Conservation (phyloP, 805 yeast genomes). For the Komagataella phaffii region DNA sequence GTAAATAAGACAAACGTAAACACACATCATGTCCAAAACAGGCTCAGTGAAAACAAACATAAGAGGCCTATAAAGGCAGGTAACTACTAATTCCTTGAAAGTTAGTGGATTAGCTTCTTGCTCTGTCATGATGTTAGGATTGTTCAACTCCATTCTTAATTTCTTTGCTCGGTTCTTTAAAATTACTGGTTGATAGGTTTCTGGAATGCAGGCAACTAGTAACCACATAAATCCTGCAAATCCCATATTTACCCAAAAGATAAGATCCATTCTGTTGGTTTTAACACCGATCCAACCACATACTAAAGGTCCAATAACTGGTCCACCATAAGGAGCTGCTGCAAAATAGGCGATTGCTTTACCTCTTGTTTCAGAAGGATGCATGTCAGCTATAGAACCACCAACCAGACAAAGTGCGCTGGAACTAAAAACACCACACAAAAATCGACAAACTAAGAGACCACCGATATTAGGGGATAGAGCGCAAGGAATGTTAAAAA, state of each 20-base stretch:
- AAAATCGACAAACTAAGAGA: constrained; percentile 66
- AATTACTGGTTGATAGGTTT: constrained; percentile 80
- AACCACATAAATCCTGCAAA: constrained; percentile 82
- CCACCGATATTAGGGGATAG: constrained; percentile 74
- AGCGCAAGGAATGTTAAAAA: constrained; percentile 84
- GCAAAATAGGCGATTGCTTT: constrained; percentile 85
- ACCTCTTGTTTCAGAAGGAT: constrained; percentile 71
- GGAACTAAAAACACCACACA: constrained; percentile 77
- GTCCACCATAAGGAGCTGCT: constrained; percentile 88
- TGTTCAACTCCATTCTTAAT: constrained; percentile 70
- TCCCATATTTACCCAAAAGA: constrained; percentile 88
- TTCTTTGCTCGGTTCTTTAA: constrained; percentile 50
- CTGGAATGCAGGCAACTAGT: constrained; percentile 56
- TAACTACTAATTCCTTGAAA: constrained; percentile 51
- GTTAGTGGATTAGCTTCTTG: constrained; percentile 76
- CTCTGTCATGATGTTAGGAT: constrained; percentile 78
- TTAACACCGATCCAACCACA: constrained; percentile 75
- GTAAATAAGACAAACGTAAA: constrained; percentile 79
- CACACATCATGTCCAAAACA: constrained; percentile 70
- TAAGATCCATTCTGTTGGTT: constrained; percentile 52
- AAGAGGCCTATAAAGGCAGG: constrained; percentile 71
- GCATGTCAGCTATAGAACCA: constrained; percentile 85
- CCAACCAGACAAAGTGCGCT: constrained; percentile 82
- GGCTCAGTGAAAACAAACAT: constrained; percentile 72
- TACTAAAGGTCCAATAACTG: constrained; percentile 79